Evolutionary conservation across 2,329 filamentous ascomycete genomes (phyloP).

Genomic region (Fusarium circinatum): DNA sequence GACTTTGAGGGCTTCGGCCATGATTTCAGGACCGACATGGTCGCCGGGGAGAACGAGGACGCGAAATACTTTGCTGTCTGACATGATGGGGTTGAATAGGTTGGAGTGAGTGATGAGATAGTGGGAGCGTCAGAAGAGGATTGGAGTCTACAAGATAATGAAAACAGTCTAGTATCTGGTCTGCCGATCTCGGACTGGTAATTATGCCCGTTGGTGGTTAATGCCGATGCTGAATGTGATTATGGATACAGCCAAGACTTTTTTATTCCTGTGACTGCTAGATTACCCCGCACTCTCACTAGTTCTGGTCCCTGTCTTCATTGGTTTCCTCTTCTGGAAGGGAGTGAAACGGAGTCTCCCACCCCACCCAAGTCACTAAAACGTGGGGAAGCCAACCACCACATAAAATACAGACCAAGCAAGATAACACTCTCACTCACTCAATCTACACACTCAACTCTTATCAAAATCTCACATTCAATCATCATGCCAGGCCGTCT

Average conservation of each 20-base stretch:
- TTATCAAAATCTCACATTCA: too few relatives aligned
- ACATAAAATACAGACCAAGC: background rate
- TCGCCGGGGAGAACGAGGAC: constrained; percentile 59
- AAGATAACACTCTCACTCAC: background rate
- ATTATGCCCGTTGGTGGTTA: background rate
- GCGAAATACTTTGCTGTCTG: constrained; percentile 24
- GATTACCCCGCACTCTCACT: constrained; percentile 4
- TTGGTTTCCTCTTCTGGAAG: background rate
- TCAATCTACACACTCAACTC: background rate
- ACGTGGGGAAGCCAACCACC: background rate
- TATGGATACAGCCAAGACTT: background rate
- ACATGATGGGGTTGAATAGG: background rate
- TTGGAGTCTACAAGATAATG: background rate
- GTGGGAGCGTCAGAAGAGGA: background rate
- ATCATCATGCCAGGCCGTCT: constrained; percentile 48
- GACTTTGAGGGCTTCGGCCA: constrained; percentile 58
- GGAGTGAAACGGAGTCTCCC: background rate
- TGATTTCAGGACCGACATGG: constrained; percentile 59
- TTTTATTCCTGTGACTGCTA: constrained; percentile 11
- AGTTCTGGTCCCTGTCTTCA: background rate
- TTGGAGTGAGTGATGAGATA: background rate
- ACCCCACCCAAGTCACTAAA: background rate
- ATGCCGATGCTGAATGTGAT: background rate
- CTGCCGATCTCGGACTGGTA: background rate
- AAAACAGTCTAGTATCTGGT: background rate